Conservation (phyloP, 768 basidiomycete species). For the Tulasnella sp. region DNA sequence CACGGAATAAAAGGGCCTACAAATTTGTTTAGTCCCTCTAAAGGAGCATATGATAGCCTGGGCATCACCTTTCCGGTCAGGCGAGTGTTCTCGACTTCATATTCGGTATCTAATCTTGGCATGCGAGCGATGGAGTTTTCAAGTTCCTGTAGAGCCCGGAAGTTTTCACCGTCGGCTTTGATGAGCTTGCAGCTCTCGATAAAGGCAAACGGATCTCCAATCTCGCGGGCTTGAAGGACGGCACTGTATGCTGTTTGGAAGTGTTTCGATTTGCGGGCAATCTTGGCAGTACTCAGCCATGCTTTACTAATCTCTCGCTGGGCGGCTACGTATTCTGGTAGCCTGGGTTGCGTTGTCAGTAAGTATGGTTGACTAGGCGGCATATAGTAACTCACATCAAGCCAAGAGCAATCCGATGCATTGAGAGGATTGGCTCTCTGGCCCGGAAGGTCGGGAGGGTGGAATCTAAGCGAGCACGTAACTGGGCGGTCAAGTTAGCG, state of each 20-base stretch:
- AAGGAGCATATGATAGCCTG: neutral
- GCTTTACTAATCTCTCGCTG: slow-evolving; percentile 59
- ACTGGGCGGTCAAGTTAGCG: slow-evolving; percentile 37
- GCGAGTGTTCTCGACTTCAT: slow-evolving; percentile 35
- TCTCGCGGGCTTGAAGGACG: slow-evolving; percentile 77
- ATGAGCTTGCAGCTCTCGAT: slow-evolving; percentile 85
- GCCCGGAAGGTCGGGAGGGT: slow-evolving; percentile 82
- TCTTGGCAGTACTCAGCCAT: slow-evolving; percentile 92
- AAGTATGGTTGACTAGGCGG: neutral
- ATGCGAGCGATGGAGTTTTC: slow-evolving; percentile 47
- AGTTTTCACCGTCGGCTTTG: slow-evolving; percentile 66
- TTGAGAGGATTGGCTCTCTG: slow-evolving; percentile 81
- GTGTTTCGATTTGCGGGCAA: slow-evolving; percentile 90
- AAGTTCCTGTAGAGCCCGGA: slow-evolving; percentile 80
- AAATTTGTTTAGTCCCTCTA: neutral
- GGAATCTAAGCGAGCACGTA: slow-evolving; percentile 60
- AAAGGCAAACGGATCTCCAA: slow-evolving; percentile 64
- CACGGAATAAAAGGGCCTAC: slow-evolving; percentile 70
- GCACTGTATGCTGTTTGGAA: slow-evolving; percentile 97
- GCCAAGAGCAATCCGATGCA: slow-evolving; percentile 77
- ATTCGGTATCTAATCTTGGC: slow-evolving; percentile 43
- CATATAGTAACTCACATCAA: slow-evolving; percentile 44
- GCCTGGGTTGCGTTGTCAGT: neutral
- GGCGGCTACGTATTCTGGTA: neutral
- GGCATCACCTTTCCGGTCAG: slow-evolving; percentile 61